These are phyloP conservation scores for Claviceps spartinae DNA, from an alignment of 2,329 filamentous ascomycete genomes.

Conservation along the genomic window DNA sequence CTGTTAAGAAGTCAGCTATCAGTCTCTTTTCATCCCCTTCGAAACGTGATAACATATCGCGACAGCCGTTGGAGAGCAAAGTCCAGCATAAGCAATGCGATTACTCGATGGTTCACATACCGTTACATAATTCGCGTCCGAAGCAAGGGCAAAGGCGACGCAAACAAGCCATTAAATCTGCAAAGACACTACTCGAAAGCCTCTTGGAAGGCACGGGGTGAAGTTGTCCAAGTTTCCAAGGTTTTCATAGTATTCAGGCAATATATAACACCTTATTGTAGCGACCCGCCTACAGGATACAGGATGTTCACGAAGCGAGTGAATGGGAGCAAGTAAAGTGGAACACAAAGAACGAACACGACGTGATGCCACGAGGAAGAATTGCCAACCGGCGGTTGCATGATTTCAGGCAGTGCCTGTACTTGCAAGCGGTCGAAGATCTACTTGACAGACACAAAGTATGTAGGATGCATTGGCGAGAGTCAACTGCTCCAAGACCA, in stretches of 20 bases:
- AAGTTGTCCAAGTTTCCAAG: neutral
- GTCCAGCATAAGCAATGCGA: neutral
- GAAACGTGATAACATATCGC: neutral
- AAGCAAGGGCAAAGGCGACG: slow-evolving; percentile 24
- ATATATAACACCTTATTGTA: slow-evolving; percentile 1
- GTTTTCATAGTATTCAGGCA: slow-evolving; percentile 24
- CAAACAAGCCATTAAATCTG: slow-evolving; percentile 32
- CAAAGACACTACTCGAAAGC: slow-evolving; percentile 32
- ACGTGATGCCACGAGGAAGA: slow-evolving; percentile 1
- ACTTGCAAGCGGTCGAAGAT: neutral
- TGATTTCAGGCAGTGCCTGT: slow-evolving; percentile 1
- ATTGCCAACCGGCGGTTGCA: slow-evolving; percentile 9
- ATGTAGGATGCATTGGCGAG: neutral
- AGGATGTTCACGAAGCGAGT: neutral
- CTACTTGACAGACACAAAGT: slow-evolving; percentile 2
- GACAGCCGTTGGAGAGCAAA: neutral
- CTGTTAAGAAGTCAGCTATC: slow-evolving; percentile 7
- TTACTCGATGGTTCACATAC: slow-evolving; percentile 19
- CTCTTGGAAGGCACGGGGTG: slow-evolving; percentile 28
- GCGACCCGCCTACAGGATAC: slow-evolving; percentile 6
- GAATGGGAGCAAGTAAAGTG: neutral
- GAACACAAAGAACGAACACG: slow-evolving; percentile 8
- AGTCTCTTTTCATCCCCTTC: neutral
- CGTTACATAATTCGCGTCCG: slow-evolving; percentile 25
- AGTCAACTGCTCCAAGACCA: slow-evolving; percentile 8